A percentile compares a stretch with the other conserved stretches of the same genome.
These are phyloP conservation scores for Chloromonas sp. DNA, from an alignment of 163 green algal species.

Conservation along the genomic window DNA sequence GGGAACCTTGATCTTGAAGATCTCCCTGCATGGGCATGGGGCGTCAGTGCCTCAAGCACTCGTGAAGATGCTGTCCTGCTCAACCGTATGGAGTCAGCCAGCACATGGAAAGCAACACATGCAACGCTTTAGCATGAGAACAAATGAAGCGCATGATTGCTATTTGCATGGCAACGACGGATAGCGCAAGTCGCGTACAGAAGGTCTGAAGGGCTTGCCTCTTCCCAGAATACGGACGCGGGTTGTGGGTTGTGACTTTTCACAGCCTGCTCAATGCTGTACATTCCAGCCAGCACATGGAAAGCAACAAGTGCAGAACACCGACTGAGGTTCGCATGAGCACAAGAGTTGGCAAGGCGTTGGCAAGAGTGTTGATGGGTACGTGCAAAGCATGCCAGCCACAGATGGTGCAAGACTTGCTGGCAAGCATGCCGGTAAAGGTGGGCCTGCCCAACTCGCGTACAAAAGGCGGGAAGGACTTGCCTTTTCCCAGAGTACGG, in stretches of 20 bases:
- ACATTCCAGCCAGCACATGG: not conserved
- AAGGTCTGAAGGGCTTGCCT: too few relatives aligned
- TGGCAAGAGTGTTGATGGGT: too few relatives aligned
- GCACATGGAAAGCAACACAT: not conserved
- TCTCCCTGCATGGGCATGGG: not conserved
- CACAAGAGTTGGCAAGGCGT: not conserved
- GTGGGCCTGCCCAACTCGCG: too few relatives aligned
- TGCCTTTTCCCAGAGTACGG: too few relatives aligned
- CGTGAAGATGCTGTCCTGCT: not conserved
- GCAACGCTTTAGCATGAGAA: not conserved
- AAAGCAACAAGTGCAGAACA: not conserved
- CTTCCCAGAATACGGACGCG: too few relatives aligned
- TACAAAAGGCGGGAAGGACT: too few relatives aligned
- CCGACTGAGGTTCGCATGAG: not conserved
- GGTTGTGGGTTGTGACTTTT: too few relatives aligned
- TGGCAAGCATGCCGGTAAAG: not conserved
- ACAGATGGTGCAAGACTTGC: not conserved
- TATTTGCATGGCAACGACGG: too few relatives aligned
- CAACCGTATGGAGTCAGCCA: not conserved
- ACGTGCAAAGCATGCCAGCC: not conserved
- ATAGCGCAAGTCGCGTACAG: too few relatives aligned
- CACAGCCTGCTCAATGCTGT: not conserved
- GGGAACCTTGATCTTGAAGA: slow-evolving; percentile 3
- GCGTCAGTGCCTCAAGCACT: not conserved
- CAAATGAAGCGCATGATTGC: not conserved